phyloP scores from a whole-genome alignment of 495 filamentous ascomycete genomes.

The Penicillium riverlandense region DNA sequence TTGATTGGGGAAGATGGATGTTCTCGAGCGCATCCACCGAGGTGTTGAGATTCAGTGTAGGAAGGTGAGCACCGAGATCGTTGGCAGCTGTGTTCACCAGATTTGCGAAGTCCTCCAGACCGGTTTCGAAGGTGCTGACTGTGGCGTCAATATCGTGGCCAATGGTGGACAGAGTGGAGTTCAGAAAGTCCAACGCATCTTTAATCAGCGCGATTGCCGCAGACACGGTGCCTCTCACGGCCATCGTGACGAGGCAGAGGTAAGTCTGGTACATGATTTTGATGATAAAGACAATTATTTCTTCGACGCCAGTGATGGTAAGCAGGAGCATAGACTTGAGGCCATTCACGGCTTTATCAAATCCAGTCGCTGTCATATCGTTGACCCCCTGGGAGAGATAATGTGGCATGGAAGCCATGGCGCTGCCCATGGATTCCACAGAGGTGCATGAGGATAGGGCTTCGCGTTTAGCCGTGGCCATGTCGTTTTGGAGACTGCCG shows the following conservation, averaged over 20 bases:
- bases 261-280: constrained; percentile 85
- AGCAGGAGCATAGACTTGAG: constrained; percentile 69
- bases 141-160: constrained; percentile 52
- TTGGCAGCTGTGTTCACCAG: constrained; percentile 31
- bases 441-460: constrained; percentile 81
- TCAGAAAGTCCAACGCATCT: constrained; percentile 64
- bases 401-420: constrained; percentile 96
- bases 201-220: constrained; percentile 60
- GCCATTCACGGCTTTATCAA: constrained; percentile 70
- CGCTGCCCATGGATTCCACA: constrained; percentile 89
- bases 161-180: constrained; percentile 60
- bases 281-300: constrained; percentile 82
- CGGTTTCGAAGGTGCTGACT: constrained; percentile 49
- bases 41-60: constrained; percentile 51
- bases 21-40: constrained; percentile 57
- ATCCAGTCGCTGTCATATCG: constrained; percentile 65
- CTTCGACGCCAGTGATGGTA: constrained; percentile 74
- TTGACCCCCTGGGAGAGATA: constrained; percentile 88
- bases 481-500: constrained; percentile 58
- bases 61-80: constrained; percentile 28
- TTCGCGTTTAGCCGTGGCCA: constrained; percentile 67
- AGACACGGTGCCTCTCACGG: constrained; percentile 67
- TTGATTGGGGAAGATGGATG: constrained; percentile 56
- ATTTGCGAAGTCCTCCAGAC: constrained; percentile 50
- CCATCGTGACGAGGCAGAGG: constrained; percentile 75